These are phyloP conservation scores for Alternaria brassicae DNA, from an alignment of 2,329 filamentous ascomycete genomes.

Conservation along the genomic window DNA sequence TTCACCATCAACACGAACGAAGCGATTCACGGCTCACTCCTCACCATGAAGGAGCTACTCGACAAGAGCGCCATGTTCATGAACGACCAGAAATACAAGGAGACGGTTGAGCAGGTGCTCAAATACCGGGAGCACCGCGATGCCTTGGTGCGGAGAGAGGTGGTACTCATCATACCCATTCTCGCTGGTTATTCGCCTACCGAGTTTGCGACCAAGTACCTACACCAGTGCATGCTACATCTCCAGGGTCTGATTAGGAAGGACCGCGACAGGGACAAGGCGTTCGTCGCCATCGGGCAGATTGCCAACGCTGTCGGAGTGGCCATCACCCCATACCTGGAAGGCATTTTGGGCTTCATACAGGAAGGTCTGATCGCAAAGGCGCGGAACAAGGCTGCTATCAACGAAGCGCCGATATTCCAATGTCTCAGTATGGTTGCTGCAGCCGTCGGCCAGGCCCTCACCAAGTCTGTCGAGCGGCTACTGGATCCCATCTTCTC, in stretches of 20 bases:
- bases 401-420: conserved; percentile 80
- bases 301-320: conserved; percentile 96
- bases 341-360: conserved; percentile 92
- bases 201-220: conserved; percentile 84
- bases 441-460: conserved; percentile 90
- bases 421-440: conserved; percentile 97
- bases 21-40: conserved; percentile 88
- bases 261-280: conserved; percentile 87
- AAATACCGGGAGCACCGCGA: conserved; percentile 94
- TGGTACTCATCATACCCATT: conserved; percentile 89
- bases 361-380: conserved; percentile 86
- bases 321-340: conserved; percentile 91
- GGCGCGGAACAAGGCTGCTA: conserved; percentile 65
- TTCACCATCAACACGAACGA: conserved; percentile 81
- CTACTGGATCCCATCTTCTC: conserved; percentile 95
- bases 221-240: conserved; percentile 97
- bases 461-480: conserved; percentile 98
- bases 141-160: conserved; percentile 82
- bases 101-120: conserved; percentile 90
- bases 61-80: conserved; percentile 99
- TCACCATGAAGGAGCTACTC: conserved; percentile 91
- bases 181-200: conserved; percentile 90
- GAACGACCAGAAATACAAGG: conserved; percentile 85
- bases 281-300: conserved; percentile 94
- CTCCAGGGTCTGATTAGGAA: conserved; percentile 92